Evolutionary conservation across 192 early-diverging fungal species (phyloP), one percentile per base, ranked within the genome.

Genomic region (Coemansia erecta): DNA sequence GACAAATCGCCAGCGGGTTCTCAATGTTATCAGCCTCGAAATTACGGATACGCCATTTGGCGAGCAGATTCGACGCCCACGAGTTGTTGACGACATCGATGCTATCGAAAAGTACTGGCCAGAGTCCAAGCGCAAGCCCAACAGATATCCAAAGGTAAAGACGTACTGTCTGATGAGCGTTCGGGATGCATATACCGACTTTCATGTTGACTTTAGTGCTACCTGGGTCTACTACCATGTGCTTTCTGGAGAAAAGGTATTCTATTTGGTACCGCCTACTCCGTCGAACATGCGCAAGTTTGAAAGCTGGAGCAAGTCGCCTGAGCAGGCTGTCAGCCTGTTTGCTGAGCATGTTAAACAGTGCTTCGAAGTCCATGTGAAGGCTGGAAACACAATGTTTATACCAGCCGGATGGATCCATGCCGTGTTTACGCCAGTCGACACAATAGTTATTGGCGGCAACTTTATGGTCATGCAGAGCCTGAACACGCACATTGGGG

Each of bases 401-500:
- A 94, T 97, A 50, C 95, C 95, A 17, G 87, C 92, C 8, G 95
- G 95, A 31, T 97, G 95, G 94, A 95, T 98, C 60, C 95, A 98
- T 67, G 90, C 95, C 0, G 93, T 95, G 8, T 90, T 89, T 64
- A 98, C 93, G 4, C 90, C 92, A 8, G 74, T 78, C 18, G 92
- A 95, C 49, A 85, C 92, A 0, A 73, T 98, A 8, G 92, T 95
- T 0, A 94, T 98, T 60, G 93, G 95, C 15, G 95, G 95, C 48
- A 98, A 95, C 68, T 98, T 94, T 68, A 62, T 81, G 49, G 67
- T 62, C 10, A 61, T 97, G 43, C 90, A 94, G 56, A 85, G 89
- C 17, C 74, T 92, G 26, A 87, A 89, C 12, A 81, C 82, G 15
- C 94, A 97, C 54, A 81, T 95, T 19, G 76, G 83, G 0, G 72